phyloP scores from a whole-genome alignment of 495 filamentous ascomycete species.

The Xylaria palmicola region DNA sequence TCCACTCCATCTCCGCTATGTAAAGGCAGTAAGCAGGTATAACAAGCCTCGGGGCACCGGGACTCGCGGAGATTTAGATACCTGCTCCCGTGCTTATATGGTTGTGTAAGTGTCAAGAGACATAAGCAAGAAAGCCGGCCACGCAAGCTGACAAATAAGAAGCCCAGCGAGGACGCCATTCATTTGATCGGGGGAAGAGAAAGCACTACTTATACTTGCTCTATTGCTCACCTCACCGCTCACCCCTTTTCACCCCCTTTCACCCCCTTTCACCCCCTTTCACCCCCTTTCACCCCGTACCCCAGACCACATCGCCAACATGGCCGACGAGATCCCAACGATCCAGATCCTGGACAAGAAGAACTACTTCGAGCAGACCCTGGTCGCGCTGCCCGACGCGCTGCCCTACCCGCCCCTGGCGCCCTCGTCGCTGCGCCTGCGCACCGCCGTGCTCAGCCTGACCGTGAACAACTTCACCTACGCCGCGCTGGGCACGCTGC shows the following conservation, averaged over 20 bases:
- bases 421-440: conserved; percentile 43
- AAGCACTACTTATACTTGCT: too few relatives aligned
- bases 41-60: too few relatives aligned
- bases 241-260: too few relatives aligned
- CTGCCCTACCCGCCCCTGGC: conserved; percentile 26
- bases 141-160: too few relatives aligned
- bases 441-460: conserved; percentile 43
- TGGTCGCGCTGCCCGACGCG: conserved; percentile 29
- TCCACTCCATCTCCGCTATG: background rate
- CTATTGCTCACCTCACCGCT: too few relatives aligned
- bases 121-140: too few relatives aligned
- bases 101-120: too few relatives aligned
- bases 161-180: too few relatives aligned
- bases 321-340: conserved; percentile 12
- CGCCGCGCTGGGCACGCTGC: conserved; percentile 44
- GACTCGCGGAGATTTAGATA: background rate
- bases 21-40: too few relatives aligned
- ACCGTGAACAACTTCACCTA: conserved; percentile 59
- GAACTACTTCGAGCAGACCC: conserved; percentile 36
- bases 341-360: conserved; percentile 39
- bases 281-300: background rate
- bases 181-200: too few relatives aligned
- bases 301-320: background rate
- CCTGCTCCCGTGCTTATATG: too few relatives aligned
- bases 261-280: background rate